Evolutionary conservation across 1,284 basidiomycete genomes (phyloP).

Genomic region (Boletus semigastroideus): DNA sequence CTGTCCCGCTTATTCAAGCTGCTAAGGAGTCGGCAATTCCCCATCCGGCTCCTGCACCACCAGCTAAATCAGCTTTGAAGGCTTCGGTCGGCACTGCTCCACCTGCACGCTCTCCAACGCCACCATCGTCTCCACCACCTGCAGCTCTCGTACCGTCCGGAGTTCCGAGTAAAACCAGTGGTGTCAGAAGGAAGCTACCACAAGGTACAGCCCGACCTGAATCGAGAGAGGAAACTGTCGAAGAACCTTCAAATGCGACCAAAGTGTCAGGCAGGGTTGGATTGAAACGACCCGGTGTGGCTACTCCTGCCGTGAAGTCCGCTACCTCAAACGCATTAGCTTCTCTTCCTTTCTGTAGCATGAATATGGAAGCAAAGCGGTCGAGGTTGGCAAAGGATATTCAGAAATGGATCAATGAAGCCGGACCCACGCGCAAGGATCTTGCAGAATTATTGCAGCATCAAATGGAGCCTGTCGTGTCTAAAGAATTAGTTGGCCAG

Average conservation of each 20-base stretch:
- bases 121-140: slow-evolving; percentile 41
- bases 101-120: slow-evolving; percentile 22
- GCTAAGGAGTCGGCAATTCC: slow-evolving; percentile 48
- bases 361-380: slow-evolving; percentile 73
- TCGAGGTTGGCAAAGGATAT: slow-evolving; percentile 78
- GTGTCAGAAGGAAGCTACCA: slow-evolving; percentile 73
- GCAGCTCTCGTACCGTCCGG: slow-evolving; percentile 31
- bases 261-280: slow-evolving; percentile 46
- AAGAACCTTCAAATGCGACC: slow-evolving; percentile 44
- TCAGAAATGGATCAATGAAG: slow-evolving; percentile 81
- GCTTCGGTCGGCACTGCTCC: slow-evolving; percentile 2
- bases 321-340: slow-evolving; percentile 32
- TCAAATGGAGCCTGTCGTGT: slow-evolving; percentile 88
- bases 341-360: slow-evolving; percentile 63
- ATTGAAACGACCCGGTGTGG: slow-evolving; percentile 50
- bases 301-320: slow-evolving; percentile 35
- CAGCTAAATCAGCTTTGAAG: slow-evolving; percentile 29
- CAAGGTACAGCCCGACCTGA: slow-evolving; percentile 60
- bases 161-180: slow-evolving; percentile 49
- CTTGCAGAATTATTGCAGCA: slow-evolving; percentile 83
- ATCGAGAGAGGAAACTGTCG: slow-evolving; percentile 55
- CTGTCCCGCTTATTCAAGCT: slow-evolving; percentile 86
- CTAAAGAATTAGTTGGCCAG: slow-evolving; percentile 73
- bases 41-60: slow-evolving; percentile 26
- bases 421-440: slow-evolving; percentile 81